phyloP scores from a whole-genome alignment of 495 filamentous ascomycete species.

The Daldinia vernicosa region DNA sequence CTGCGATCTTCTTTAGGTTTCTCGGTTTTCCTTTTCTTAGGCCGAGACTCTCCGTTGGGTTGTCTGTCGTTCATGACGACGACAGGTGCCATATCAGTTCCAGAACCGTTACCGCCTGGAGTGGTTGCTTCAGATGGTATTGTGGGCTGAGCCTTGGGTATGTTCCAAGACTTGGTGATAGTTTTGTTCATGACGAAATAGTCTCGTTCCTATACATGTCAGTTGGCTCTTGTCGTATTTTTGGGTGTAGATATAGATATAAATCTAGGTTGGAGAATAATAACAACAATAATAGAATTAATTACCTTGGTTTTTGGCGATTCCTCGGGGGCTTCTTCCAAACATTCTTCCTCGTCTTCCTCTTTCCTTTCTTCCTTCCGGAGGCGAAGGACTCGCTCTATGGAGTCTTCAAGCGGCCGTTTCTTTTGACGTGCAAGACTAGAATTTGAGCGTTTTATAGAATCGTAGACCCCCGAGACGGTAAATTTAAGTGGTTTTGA shows the following conservation, averaged over 20 bases:
- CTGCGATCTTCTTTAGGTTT: constrained; percentile 52
- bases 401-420: constrained; percentile 79
- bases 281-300: background rate
- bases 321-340: constrained; percentile 64
- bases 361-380: constrained; percentile 70
- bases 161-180: constrained; percentile 60
- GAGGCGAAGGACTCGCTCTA: constrained; percentile 83
- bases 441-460: constrained; percentile 84
- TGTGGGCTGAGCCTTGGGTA: constrained; percentile 27
- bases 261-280: background rate
- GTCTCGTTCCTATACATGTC: constrained; percentile 63
- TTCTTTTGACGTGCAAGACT: constrained; percentile 82
- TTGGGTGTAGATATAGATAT: background rate
- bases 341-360: constrained; percentile 66
- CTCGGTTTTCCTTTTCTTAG: constrained; percentile 69
- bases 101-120: constrained; percentile 16
- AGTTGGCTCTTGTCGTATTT: background rate
- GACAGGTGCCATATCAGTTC: constrained; percentile 5
- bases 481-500: constrained; percentile 57
- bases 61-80: constrained; percentile 52
- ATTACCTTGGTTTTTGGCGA: constrained; percentile 47
- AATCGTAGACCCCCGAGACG: constrained; percentile 72
- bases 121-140: constrained; percentile 23
- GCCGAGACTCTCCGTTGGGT: constrained; percentile 72
- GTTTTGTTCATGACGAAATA: constrained; percentile 72